phyloP scores from a whole-genome alignment of 2,329 filamentous ascomycete species.

The Mycosphaerella sp. region DNA sequence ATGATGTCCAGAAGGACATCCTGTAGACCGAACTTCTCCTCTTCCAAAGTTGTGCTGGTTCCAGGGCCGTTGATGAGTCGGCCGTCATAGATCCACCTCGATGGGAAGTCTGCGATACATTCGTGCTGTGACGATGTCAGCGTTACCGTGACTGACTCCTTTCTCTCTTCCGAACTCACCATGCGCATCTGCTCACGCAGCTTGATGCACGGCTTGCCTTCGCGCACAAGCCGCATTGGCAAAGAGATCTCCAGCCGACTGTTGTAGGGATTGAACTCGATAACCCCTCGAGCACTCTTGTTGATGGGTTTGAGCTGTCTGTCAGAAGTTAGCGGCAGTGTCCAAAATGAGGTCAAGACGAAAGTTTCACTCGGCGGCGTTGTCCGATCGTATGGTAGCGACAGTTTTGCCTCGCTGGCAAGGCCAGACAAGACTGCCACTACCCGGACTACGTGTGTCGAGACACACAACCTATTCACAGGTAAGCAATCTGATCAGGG shows the following conservation, averaged over 20 bases:
- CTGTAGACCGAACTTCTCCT: slow-evolving; percentile 7
- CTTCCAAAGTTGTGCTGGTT: slow-evolving; percentile 8
- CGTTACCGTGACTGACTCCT: too few relatives aligned
- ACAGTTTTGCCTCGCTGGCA: too few relatives aligned
- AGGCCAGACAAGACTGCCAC: too few relatives aligned
- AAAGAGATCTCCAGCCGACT: slow-evolving; percentile 14
- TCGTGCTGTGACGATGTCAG: not conserved
- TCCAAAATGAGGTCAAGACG: not conserved
- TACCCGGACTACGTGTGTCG: too few relatives aligned
- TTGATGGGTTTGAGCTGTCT: slow-evolving; percentile 20
- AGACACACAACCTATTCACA: too few relatives aligned
- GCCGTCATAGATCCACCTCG: slow-evolving; percentile 9
- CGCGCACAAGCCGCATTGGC: slow-evolving; percentile 11
- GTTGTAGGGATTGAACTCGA: slow-evolving; percentile 18
- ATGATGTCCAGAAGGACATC: slow-evolving; percentile 9
- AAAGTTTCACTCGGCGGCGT: too few relatives aligned
- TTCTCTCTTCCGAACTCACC: not conserved
- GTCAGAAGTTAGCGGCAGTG: not conserved
- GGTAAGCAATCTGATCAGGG: too few relatives aligned
- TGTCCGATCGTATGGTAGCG: too few relatives aligned
- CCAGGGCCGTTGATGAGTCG: slow-evolving; percentile 9
- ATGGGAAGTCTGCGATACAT: slow-evolving; percentile 13
- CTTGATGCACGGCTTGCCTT: slow-evolving; percentile 13
- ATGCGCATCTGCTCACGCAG: slow-evolving; percentile 19
- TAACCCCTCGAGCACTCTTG: slow-evolving; percentile 6